These are phyloP conservation scores for Thelephora ganbajun DNA, from an alignment of 768 basidiomycete genomes.

Conservation along the genomic window DNA sequence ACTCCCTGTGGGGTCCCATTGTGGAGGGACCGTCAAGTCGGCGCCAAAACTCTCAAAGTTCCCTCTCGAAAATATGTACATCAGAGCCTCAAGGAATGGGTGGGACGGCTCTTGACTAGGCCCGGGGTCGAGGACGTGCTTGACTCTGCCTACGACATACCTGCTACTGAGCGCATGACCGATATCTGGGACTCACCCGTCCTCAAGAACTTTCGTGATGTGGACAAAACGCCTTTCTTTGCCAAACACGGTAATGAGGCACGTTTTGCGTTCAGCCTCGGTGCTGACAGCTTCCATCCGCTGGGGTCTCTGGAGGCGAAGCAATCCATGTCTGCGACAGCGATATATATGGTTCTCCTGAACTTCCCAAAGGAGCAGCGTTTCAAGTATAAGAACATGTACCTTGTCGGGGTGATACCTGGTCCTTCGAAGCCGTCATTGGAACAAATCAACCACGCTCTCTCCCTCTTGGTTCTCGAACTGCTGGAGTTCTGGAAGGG, in stretches of 20 bases:
- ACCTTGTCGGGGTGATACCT: slow-evolving; percentile 10
- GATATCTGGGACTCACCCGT: slow-evolving; percentile 8
- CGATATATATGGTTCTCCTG: slow-evolving; percentile 20
- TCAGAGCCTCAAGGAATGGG: slow-evolving; percentile 6
- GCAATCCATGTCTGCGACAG: slow-evolving; percentile 8
- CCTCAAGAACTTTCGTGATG: slow-evolving; percentile 6
- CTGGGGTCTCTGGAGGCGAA: slow-evolving; percentile 6
- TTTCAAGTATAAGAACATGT: slow-evolving; percentile 22
- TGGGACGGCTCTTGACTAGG: slow-evolving; percentile 6
- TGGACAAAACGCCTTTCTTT: slow-evolving; percentile 2
- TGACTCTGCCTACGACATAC: not conserved
- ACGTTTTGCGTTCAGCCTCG: slow-evolving; percentile 6
- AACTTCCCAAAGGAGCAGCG: slow-evolving; percentile 19
- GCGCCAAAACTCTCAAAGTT: not conserved
- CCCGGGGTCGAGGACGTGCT: slow-evolving; percentile 6
- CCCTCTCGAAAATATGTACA: slow-evolving; percentile 2
- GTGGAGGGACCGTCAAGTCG: not conserved
- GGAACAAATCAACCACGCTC: slow-evolving; percentile 11
- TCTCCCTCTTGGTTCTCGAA: slow-evolving; percentile 13
- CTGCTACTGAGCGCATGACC: not conserved
- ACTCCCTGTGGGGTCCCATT: not conserved
- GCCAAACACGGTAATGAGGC: not conserved
- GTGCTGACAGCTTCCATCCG: slow-evolving; percentile 10
- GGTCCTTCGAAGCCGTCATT: slow-evolving; percentile 14
- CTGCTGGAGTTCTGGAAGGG: slow-evolving; percentile 10